Conservation (phyloP, 176 grass and related monocot genomes). For the Zizania latifolia region DNA sequence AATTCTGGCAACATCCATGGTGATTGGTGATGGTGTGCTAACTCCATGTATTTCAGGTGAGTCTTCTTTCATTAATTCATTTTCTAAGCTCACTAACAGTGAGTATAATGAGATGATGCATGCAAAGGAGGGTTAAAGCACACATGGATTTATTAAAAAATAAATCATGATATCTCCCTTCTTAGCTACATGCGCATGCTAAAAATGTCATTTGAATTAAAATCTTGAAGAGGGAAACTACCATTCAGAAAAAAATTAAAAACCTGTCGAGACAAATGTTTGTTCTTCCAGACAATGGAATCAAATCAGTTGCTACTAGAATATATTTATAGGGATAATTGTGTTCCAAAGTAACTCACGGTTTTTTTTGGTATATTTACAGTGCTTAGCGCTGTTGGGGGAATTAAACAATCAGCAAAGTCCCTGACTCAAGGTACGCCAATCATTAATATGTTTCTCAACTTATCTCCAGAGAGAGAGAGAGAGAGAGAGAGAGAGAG, state of each 20-base stretch:
- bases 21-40: conserved; percentile 72
- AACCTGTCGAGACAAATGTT: background rate
- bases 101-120: background rate
- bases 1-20: conserved; percentile 74
- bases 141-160: background rate
- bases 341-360: background rate
- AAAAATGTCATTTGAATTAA: background rate
- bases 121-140: background rate
- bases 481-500: background rate
- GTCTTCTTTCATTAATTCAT: background rate
- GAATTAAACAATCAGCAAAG: conserved; percentile 46
- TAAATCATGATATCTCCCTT: background rate
- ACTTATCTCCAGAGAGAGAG: background rate
- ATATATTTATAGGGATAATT: conserved; percentile 18
- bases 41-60: conserved; percentile 73
- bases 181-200: background rate
- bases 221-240: background rate
- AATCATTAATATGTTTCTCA: background rate
- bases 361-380: conserved; percentile 1
- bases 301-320: background rate
- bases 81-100: background rate
- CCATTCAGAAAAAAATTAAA: background rate
- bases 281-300: background rate
- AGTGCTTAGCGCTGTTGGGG: conserved; percentile 68
- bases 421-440: conserved; percentile 50